phyloP scores from a whole-genome alignment of 1,284 basidiomycete species.

The Vanrija humicola region DNA sequence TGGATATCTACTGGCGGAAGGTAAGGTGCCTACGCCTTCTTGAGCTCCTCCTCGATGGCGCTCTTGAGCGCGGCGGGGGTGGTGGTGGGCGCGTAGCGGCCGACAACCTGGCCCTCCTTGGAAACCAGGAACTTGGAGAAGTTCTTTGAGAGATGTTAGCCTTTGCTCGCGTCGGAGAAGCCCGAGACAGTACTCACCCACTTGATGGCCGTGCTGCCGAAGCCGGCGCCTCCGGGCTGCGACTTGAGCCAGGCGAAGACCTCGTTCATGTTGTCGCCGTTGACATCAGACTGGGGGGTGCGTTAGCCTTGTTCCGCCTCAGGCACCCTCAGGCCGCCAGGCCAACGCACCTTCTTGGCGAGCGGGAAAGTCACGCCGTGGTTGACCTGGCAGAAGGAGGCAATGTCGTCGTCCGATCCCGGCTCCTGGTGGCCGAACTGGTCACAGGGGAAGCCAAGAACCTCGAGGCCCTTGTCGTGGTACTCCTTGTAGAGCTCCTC shows the following conservation, averaged over 20 bases:
- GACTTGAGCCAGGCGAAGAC: constrained; percentile 83
- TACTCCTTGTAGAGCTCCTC: constrained; percentile 54
- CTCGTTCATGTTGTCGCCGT: constrained; percentile 71
- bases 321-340: not conserved
- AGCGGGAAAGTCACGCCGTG: constrained; percentile 79
- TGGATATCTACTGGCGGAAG: no score
- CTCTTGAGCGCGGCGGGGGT: constrained; percentile 35
- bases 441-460: constrained; percentile 54
- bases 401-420: constrained; percentile 64
- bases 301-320: no score
- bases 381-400: constrained; percentile 58
- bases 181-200: constrained; percentile 21
- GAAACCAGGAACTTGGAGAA: constrained; percentile 46
- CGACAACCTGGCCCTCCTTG: constrained; percentile 34
- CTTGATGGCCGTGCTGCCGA: constrained; percentile 44
- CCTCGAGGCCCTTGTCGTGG: constrained; percentile 50
- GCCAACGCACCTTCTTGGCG: constrained; percentile 61
- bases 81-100: constrained; percentile 32
- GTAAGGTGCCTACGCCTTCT: no score
- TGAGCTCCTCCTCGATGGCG: constrained; percentile 32
- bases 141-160: constrained; percentile 21
- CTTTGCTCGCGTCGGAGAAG: no score
- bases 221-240: constrained; percentile 27
- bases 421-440: constrained; percentile 65
- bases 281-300: constrained; percentile 67